Evolutionary conservation across 495 filamentous ascomycete species (phyloP).

Genomic region (Cairneyella variabilis): DNA sequence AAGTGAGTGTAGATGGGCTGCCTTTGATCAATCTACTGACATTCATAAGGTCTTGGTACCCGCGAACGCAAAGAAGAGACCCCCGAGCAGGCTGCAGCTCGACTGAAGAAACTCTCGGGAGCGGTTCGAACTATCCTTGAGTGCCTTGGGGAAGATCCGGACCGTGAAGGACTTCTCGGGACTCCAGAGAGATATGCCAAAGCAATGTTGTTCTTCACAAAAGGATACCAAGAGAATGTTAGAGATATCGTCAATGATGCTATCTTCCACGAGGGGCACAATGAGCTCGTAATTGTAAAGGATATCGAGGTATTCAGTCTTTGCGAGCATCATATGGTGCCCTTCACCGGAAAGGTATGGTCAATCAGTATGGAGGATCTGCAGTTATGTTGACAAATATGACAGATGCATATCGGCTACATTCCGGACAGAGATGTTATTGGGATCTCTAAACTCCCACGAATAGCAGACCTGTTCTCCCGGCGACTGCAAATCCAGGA

Average conservation of each 20-base stretch:
- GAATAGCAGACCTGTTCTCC: slow-evolving; percentile 96
- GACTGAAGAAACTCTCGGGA: slow-evolving; percentile 73
- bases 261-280: slow-evolving; percentile 95
- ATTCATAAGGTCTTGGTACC: slow-evolving; percentile 51
- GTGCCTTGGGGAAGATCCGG: slow-evolving; percentile 93
- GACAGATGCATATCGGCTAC: slow-evolving; percentile 95
- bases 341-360: slow-evolving; percentile 83
- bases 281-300: slow-evolving; percentile 95
- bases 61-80: slow-evolving; percentile 75
- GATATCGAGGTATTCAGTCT: slow-evolving; percentile 95
- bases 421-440: slow-evolving; percentile 84
- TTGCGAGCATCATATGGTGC: slow-evolving; percentile 97
- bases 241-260: slow-evolving; percentile 89
- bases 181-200: slow-evolving; percentile 92
- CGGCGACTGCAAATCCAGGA: slow-evolving; percentile 93
- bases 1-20: slow-evolving; percentile 46
- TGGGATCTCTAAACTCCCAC: slow-evolving; percentile 90
- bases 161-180: slow-evolving; percentile 80
- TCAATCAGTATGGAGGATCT: background rate
- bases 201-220: slow-evolving; percentile 98
- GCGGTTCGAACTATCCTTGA: slow-evolving; percentile 90
- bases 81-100: slow-evolving; percentile 63
- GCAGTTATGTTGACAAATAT: slow-evolving; percentile 13
- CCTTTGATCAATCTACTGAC: no score
- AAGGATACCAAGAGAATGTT: slow-evolving; percentile 96